Conservation (phyloP, 495 filamentous ascomycete species). For the Annulohypoxylon bovei region DNA sequence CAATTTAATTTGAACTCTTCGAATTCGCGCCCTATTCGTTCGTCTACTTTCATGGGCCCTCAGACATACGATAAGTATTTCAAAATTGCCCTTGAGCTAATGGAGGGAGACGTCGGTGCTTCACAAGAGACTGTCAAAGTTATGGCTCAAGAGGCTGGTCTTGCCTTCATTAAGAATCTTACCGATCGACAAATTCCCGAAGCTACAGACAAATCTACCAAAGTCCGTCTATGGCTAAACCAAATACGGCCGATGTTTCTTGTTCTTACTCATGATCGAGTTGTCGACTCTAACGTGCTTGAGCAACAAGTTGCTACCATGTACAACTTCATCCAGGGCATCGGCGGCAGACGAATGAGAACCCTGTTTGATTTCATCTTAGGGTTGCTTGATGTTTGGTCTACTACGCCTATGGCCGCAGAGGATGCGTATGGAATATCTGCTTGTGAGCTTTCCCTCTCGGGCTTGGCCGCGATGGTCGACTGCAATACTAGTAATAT, state of each 20-base stretch:
- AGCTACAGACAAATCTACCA: not conserved
- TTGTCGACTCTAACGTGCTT: constrained; percentile 47
- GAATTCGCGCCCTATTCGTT: constrained; percentile 8
- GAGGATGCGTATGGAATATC: constrained; percentile 18
- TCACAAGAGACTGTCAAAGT: constrained; percentile 48
- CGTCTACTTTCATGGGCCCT: not conserved
- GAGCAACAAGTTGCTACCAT: constrained; percentile 47
- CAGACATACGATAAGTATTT: constrained; percentile 44
- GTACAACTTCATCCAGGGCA: constrained; percentile 48
- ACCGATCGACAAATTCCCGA: constrained; percentile 43
- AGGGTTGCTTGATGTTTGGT: constrained; percentile 19
- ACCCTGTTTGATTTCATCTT: constrained; percentile 42
- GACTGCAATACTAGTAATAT: constrained; percentile 51
- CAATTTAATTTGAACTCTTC: constrained; percentile 33
- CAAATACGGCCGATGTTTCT: constrained; percentile 44
- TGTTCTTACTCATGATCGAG: constrained; percentile 45
- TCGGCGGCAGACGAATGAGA: constrained; percentile 44
- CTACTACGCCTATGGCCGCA: constrained; percentile 3
- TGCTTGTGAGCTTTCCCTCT: constrained; percentile 43
- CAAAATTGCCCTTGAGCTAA: constrained; percentile 45
- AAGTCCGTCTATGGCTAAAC: constrained; percentile 35
- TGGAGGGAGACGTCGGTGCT: constrained; percentile 48
- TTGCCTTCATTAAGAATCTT: constrained; percentile 48
- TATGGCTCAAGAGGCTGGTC: constrained; percentile 48
- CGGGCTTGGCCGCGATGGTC: constrained; percentile 44